Evolutionary conservation across 345 rosid genomes (phyloP).

Genomic region (Dipteronia sinensis): DNA sequence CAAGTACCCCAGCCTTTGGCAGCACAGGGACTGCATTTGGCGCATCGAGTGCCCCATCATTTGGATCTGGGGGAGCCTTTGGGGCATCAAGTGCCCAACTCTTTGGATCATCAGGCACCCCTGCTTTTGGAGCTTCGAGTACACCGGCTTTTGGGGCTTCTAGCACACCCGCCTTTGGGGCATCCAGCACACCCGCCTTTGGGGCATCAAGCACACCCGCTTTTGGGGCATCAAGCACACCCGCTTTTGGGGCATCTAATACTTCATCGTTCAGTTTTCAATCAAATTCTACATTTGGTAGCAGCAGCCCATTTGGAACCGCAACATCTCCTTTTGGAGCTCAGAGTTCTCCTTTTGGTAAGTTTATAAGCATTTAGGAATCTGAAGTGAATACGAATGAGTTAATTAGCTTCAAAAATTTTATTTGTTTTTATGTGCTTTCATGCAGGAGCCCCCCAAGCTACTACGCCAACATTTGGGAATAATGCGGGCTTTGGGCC

Average conservation of each 20-base stretch:
- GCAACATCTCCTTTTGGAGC: constrained; percentile 64
- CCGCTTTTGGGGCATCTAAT: constrained; percentile 61
- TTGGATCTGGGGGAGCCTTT: constrained; percentile 42
- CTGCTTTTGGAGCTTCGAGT: constrained; percentile 32
- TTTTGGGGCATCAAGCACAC: constrained; percentile 66
- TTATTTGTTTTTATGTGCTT: constrained; percentile 14
- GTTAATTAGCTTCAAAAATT: not conserved
- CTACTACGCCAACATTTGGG: constrained; percentile 73
- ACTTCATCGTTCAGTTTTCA: constrained; percentile 69
- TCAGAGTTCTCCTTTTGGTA: constrained; percentile 71
- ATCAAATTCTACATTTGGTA: constrained; percentile 70
- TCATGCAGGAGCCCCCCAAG: constrained; percentile 61
- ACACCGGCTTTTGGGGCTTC: constrained; percentile 45
- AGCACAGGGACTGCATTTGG: constrained; percentile 42
- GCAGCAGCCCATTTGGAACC: constrained; percentile 70
- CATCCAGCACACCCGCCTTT: constrained; percentile 43
- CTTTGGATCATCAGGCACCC: constrained; percentile 26
- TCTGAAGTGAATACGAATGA: not conserved
- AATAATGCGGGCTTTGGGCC: constrained; percentile 59
- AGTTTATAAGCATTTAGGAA: constrained; percentile 22
- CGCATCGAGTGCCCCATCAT: constrained; percentile 42
- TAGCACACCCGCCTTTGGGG: constrained; percentile 35
- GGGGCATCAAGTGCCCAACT: constrained; percentile 38
- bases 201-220: constrained; percentile 54
- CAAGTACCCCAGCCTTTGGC: constrained; percentile 54